phyloP scores from a whole-genome alignment of 176 grass and related monocot genomes.

The Musa acuminata region DNA sequence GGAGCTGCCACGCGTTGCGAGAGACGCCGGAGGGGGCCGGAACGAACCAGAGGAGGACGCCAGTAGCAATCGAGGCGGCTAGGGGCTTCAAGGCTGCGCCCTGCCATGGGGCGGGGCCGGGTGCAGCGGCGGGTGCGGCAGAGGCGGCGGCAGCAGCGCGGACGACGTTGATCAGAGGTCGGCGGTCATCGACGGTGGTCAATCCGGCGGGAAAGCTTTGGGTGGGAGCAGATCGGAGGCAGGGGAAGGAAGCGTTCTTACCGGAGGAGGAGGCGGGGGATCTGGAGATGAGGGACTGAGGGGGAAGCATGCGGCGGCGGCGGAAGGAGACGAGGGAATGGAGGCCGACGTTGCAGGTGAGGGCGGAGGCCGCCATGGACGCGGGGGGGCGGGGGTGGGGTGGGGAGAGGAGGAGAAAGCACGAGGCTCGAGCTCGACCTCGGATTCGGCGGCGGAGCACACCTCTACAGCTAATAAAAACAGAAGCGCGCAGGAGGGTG shows the following conservation, averaged over 20 bases:
- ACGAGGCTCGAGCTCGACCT: not conserved
- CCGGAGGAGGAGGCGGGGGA: constrained; percentile 4
- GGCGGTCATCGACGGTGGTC: not conserved
- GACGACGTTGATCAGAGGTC: not conserved
- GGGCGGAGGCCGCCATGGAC: constrained; percentile 44
- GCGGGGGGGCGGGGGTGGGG: constrained; percentile 20
- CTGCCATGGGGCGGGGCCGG: constrained; percentile 32
- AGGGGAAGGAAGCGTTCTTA: constrained; percentile 24
- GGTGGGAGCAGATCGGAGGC: constrained; percentile 17
- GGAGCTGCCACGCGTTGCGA: constrained; percentile 83
- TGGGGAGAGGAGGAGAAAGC: too few relatives aligned
- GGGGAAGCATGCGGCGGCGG: constrained; percentile 16
- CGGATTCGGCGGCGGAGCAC: too few relatives aligned
- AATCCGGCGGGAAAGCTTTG: not conserved
- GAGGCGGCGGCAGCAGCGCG: not conserved
- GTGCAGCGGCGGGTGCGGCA: constrained; percentile 10
- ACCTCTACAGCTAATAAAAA: too few relatives aligned
- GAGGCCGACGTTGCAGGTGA: constrained; percentile 25
- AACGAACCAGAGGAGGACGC: constrained; percentile 61
- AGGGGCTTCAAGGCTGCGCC: constrained; percentile 72
- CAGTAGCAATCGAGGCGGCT: constrained; percentile 42
- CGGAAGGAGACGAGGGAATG: constrained; percentile 17
- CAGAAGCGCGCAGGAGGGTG: too few relatives aligned
- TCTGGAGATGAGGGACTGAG: constrained; percentile 2
- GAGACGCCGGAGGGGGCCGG: constrained; percentile 64